These are phyloP conservation scores for Leptosphaerulina australis DNA, from an alignment of 2,329 filamentous ascomycete genomes.

Conservation along the genomic window DNA sequence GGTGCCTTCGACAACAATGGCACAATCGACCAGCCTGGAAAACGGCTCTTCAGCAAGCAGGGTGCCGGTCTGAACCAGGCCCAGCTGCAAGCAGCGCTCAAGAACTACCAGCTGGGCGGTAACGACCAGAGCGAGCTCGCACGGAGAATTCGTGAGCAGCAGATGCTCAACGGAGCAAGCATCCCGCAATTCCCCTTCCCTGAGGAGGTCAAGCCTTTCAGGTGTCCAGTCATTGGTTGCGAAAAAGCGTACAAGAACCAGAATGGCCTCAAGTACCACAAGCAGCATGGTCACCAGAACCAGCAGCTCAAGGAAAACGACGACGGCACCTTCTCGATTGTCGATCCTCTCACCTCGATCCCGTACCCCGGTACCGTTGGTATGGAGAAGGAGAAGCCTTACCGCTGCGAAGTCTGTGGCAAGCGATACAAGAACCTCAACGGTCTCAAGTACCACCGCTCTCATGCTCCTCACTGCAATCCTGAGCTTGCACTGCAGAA, in stretches of 20 bases:
- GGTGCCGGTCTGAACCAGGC: conserved; percentile 73
- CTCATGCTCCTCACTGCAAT: conserved; percentile 84
- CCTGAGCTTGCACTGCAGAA: conserved; percentile 71
- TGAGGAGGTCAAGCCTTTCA: conserved; percentile 96
- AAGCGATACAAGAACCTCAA: conserved; percentile 99
- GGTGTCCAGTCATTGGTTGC: conserved; percentile 96
- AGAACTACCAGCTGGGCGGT: conserved; percentile 71
- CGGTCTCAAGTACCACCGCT: conserved; percentile 85
- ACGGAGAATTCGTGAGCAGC: conserved; percentile 67
- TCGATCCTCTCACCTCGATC: conserved; percentile 91
- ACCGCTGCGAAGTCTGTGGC: conserved; percentile 94
- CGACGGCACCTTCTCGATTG: conserved; percentile 96
- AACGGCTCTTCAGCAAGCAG: conserved; percentile 83
- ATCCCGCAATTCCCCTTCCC: conserved; percentile 53
- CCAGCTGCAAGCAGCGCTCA: conserved; percentile 75
- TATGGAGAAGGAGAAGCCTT: conserved; percentile 99
- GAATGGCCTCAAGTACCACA: conserved; percentile 93
- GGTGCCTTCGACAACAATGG: conserved; percentile 48
- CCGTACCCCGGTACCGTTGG: conserved; percentile 95
- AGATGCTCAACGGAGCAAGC: conserved; percentile 61
- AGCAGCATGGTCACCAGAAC: conserved; percentile 89
- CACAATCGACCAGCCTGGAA: conserved; percentile 89
- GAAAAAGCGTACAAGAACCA: conserved; percentile 99
- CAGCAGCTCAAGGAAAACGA: conserved; percentile 96
- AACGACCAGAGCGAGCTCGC: conserved; percentile 72